These are phyloP conservation scores for Leccinum variabile DNA, from an alignment of 1,284 basidiomycete species.

Conservation along the genomic window DNA sequence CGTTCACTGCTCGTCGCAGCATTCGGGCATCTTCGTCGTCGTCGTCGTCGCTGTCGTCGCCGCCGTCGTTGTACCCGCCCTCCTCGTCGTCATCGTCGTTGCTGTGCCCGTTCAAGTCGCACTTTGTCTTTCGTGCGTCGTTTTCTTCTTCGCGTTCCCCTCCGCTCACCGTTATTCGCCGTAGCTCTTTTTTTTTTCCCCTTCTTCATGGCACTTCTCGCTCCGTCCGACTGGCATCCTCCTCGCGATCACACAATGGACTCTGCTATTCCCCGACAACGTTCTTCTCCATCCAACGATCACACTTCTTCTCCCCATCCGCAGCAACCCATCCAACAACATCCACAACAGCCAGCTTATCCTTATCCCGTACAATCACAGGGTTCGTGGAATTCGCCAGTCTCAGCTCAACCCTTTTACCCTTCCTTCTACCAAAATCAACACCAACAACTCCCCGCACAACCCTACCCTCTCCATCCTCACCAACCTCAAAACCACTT, in stretches of 20 bases:
- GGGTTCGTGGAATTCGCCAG: conserved; percentile 62
- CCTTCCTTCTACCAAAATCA: conserved; percentile 72
- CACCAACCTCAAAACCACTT: conserved; percentile 54
- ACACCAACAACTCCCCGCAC: conserved; percentile 48
- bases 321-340: conserved; percentile 36
- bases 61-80: not conserved
- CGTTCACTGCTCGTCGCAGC: not conserved
- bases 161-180: not conserved
- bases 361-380: conserved; percentile 48
- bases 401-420: conserved; percentile 65
- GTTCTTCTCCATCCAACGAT: conserved; percentile 56
- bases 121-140: not conserved
- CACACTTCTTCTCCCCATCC: conserved; percentile 35
- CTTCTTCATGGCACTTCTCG: conserved; percentile 72
- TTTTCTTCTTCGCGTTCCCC: not conserved
- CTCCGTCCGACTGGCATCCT: conserved; percentile 68
- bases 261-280: conserved; percentile 49
- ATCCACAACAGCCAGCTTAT: conserved; percentile 35
- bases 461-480: conserved; percentile 41
- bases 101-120: not conserved
- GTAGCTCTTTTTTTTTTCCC: not conserved
- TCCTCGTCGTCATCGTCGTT: not conserved
- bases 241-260: conserved; percentile 62
- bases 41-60: not conserved
- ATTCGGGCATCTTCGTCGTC: not conserved